Percentiles rank a stretch among this genome's conserved stretches.
These are phyloP conservation scores for Candida mattraensis DNA, from an alignment of 805 yeast genomes.

Conservation along the genomic window DNA sequence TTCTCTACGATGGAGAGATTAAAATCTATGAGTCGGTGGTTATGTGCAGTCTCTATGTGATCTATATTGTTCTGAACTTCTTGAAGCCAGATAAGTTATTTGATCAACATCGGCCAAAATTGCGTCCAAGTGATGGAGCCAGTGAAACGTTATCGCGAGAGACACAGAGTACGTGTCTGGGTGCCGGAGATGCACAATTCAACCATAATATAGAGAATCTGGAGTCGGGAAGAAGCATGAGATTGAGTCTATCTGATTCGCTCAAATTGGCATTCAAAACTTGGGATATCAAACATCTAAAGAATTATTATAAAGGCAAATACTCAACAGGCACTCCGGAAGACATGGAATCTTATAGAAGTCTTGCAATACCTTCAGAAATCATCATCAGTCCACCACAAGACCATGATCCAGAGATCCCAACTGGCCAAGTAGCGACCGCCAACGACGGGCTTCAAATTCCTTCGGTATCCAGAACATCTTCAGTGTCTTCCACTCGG, in stretches of 20 bases:
- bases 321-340: background rate
- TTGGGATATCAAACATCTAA: constrained; percentile 19
- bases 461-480: constrained; percentile 5
- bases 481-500: constrained; percentile 12
- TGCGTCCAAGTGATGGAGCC: constrained; percentile 4
- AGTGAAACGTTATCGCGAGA: background rate
- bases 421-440: background rate
- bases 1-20: constrained; percentile 56
- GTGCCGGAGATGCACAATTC: constrained; percentile 17
- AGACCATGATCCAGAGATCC: constrained; percentile 1
- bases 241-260: constrained; percentile 34
- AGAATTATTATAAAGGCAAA: constrained; percentile 5
- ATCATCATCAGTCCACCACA: constrained; percentile 18
- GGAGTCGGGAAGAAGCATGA: constrained; percentile 26
- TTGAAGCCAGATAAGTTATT: constrained; percentile 20
- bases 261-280: constrained; percentile 27
- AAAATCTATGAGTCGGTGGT: constrained; percentile 53
- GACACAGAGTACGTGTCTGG: constrained; percentile 3
- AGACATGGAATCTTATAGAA: background rate
- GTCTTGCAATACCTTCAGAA: constrained; percentile 8
- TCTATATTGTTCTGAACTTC: constrained; percentile 51
- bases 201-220: constrained; percentile 28
- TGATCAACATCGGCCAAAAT: constrained; percentile 23
- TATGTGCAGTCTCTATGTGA: constrained; percentile 55
- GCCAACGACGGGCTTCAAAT: constrained; percentile 4